Evolutionary conservation across 2,329 filamentous ascomycete species (phyloP).

Genomic region (Cordyceps fumosorosea): DNA sequence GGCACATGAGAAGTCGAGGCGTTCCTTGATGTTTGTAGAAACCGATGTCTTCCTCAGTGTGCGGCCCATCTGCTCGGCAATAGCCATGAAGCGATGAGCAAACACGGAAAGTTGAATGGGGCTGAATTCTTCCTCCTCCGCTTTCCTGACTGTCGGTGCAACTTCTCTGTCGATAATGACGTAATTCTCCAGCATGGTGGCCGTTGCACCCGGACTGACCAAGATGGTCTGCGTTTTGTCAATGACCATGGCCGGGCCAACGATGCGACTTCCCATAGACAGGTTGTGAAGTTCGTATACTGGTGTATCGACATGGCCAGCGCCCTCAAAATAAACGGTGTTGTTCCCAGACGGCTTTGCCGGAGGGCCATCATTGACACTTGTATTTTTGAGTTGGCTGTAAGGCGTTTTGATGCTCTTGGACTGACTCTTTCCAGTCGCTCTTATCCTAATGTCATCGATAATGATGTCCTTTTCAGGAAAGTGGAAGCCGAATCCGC

Average conservation of each 20-base stretch:
- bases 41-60: slow-evolving; percentile 75
- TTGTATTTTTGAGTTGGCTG: slow-evolving; percentile 17
- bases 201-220: slow-evolving; percentile 41
- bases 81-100: slow-evolving; percentile 75
- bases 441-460: slow-evolving; percentile 37
- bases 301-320: slow-evolving; percentile 20
- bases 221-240: slow-evolving; percentile 69
- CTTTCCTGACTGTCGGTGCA: background rate
- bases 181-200: slow-evolving; percentile 28
- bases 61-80: slow-evolving; percentile 77
- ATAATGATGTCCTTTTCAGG: slow-evolving; percentile 36
- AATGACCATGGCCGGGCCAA: slow-evolving; percentile 47
- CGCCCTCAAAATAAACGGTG: slow-evolving; percentile 18
- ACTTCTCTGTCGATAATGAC: slow-evolving; percentile 27
- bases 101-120: slow-evolving; percentile 73
- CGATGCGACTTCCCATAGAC: slow-evolving; percentile 13
- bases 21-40: slow-evolving; percentile 73
- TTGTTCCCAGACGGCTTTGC: slow-evolving; percentile 17
- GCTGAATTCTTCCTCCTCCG: slow-evolving; percentile 18
- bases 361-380: background rate
- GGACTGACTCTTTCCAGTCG: slow-evolving; percentile 22
- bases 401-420: slow-evolving; percentile 17
- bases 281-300: slow-evolving; percentile 22
- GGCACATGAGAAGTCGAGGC: slow-evolving; percentile 75
- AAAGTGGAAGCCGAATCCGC: slow-evolving; percentile 65